Conservation (phyloP, 2,329 filamentous ascomycete genomes). For the Beauveria scarabaeidicola region DNA sequence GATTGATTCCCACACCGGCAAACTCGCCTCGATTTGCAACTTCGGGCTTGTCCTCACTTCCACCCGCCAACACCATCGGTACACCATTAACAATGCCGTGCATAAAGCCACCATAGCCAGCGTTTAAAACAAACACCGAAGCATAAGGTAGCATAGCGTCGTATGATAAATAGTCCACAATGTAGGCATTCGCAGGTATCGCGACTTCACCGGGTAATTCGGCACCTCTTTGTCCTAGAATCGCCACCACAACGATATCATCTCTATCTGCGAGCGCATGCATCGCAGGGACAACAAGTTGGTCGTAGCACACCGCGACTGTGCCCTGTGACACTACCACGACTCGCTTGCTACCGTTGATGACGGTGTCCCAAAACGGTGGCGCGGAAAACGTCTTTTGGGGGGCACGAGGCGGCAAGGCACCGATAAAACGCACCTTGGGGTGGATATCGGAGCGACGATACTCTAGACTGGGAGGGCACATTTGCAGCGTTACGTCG, state of each 20-base stretch:
- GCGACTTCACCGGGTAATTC: slow-evolving; percentile 17
- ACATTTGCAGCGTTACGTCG: slow-evolving; percentile 30
- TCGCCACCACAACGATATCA: slow-evolving; percentile 28
- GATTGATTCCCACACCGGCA: not conserved
- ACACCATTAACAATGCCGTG: slow-evolving; percentile 8
- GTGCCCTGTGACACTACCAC: slow-evolving; percentile 42
- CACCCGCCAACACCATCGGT: slow-evolving; percentile 3
- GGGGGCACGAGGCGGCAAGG: slow-evolving; percentile 25
- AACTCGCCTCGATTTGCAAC: slow-evolving; percentile 4
- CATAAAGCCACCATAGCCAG: slow-evolving; percentile 31
- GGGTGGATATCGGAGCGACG: slow-evolving; percentile 26
- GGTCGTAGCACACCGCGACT: slow-evolving; percentile 26
- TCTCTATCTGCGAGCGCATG: slow-evolving; percentile 30
- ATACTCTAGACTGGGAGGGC: slow-evolving; percentile 32
- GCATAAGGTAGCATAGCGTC: slow-evolving; percentile 35
- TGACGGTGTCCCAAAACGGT: slow-evolving; percentile 37
- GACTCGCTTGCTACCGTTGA: slow-evolving; percentile 27
- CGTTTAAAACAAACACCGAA: slow-evolving; percentile 39
- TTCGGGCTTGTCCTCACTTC: slow-evolving; percentile 4
- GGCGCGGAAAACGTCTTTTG: slow-evolving; percentile 26
- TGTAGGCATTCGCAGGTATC: slow-evolving; percentile 32
- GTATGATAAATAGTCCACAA: slow-evolving; percentile 41
- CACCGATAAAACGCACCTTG: slow-evolving; percentile 35
- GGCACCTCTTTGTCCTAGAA: slow-evolving; percentile 21
- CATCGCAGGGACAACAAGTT: slow-evolving; percentile 38